These are phyloP conservation scores for Aspergillus brasiliensis DNA, from an alignment of 2,329 filamentous ascomycete genomes.

Conservation along the genomic window DNA sequence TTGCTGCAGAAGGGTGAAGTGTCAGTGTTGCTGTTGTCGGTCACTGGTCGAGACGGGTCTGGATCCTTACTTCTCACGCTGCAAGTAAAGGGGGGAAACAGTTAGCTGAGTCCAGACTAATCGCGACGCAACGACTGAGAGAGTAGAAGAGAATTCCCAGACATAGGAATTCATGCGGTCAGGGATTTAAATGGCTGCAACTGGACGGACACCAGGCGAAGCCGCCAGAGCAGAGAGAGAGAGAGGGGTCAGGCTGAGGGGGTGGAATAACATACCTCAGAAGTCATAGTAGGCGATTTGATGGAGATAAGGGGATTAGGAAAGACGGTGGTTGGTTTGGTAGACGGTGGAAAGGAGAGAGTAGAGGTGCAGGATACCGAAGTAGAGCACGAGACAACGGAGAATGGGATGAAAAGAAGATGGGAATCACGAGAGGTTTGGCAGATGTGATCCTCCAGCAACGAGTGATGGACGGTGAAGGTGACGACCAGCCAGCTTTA, in stretches of 20 bases:
- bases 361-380: constrained; percentile 13
- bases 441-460: constrained; percentile 28
- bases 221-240: constrained; percentile 23
- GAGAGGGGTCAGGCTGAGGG: constrained; percentile 34
- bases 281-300: constrained; percentile 56
- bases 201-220: background rate
- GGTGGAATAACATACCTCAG: constrained; percentile 58
- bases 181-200: constrained; percentile 4
- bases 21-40: constrained; percentile 39
- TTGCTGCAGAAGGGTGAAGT: constrained; percentile 65
- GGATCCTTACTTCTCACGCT: constrained; percentile 70
- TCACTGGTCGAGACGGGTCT: constrained; percentile 18
- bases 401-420: constrained; percentile 16
- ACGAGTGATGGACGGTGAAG: constrained; percentile 30
- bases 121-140: background rate
- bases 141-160: background rate
- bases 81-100: constrained; percentile 30
- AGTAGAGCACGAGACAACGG: constrained; percentile 12
- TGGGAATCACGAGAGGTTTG: constrained; percentile 20
- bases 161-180: constrained; percentile 10
- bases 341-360: constrained; percentile 17
- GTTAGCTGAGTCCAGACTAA: constrained; percentile 6
- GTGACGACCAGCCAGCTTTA: constrained; percentile 29
- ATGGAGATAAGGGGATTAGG: constrained; percentile 50
- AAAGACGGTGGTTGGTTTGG: constrained; percentile 26